Conservation (phyloP, 805 yeast species). For the Schizosaccharomyces pombe region DNA sequence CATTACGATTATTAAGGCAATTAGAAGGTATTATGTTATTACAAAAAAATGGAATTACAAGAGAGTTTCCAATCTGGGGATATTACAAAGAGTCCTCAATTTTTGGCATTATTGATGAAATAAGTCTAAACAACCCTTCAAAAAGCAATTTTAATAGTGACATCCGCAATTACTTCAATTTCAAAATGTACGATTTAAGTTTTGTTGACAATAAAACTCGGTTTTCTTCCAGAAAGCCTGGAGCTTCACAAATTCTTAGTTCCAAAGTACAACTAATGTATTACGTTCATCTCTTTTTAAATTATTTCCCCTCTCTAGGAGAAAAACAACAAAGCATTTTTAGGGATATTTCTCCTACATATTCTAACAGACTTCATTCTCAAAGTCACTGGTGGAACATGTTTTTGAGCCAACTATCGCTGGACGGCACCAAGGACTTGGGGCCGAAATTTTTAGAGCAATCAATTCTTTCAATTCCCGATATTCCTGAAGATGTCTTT, state of each 20-base stretch:
- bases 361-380: background rate
- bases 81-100: background rate
- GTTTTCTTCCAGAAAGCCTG: background rate
- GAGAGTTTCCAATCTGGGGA: constrained; percentile 1
- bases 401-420: background rate
- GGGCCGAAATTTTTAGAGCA: background rate
- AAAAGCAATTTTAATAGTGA: background rate
- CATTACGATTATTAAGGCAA: background rate
- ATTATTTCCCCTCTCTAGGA: background rate
- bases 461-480: background rate
- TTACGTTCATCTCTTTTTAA: background rate
- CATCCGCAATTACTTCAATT: background rate
- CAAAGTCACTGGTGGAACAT: background rate
- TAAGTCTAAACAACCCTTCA: background rate
- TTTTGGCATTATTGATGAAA: background rate
- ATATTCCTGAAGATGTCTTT: background rate
- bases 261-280: background rate
- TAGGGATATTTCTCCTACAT: background rate
- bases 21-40: background rate
- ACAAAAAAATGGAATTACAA: background rate
- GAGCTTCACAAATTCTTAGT: background rate
- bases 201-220: background rate
- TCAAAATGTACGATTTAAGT: background rate
- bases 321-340: background rate
- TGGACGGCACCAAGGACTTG: background rate